Percentiles rank a stretch among this genome's conserved stretches.
Evolutionary conservation across 2,329 filamentous ascomycete species (phyloP).

Genomic region (Byssothecium circinans): DNA sequence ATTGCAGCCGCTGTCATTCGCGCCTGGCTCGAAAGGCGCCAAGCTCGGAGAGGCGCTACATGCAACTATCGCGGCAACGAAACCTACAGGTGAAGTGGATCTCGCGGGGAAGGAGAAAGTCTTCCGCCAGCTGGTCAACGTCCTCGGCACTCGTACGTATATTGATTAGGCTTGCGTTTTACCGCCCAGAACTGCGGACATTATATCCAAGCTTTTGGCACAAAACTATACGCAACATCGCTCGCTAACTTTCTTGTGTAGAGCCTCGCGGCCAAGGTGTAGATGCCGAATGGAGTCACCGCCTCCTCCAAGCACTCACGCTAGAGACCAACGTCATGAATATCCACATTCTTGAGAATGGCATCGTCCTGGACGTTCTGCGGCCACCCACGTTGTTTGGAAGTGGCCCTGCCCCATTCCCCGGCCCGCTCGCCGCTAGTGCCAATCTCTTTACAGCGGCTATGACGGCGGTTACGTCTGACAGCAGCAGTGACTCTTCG

Average conservation of each 20-base stretch:
- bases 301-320: conserved; percentile 2
- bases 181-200: no score
- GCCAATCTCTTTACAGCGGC: not conserved
- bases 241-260: not conserved
- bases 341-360: conserved; percentile 18
- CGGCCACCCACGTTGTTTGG: not conserved
- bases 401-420: not conserved
- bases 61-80: conserved; percentile 1
- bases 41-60: conserved; percentile 9
- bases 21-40: conserved; percentile 4
- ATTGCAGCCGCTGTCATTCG: conserved; percentile 10
- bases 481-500: no score
- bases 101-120: not conserved
- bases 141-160: no score
- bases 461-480: no score
- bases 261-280: not conserved
- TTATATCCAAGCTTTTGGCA: no score
- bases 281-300: not conserved
- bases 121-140: conserved; percentile 3
- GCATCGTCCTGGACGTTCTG: conserved; percentile 8
- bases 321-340: not conserved
- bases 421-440: not conserved
- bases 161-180: no score
- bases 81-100: not conserved
- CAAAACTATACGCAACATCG: no score